Percentiles rank a stretch among this genome's conserved stretches.
phyloP scores from a whole-genome alignment of 768 basidiomycete genomes.

The Pholiota conissans region DNA sequence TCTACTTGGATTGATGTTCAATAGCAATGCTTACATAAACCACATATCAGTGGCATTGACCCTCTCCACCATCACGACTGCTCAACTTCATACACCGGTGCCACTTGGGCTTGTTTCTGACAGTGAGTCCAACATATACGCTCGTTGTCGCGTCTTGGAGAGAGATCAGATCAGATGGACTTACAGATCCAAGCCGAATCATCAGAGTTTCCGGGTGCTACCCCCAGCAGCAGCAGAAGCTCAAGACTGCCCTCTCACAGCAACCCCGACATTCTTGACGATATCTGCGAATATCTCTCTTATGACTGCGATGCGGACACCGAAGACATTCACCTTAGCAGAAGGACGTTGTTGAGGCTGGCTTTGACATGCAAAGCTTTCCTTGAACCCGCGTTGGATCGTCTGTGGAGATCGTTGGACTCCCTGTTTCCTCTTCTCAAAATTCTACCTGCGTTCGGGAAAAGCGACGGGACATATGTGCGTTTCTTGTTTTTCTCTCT shows the following conservation, averaged over 20 bases:
- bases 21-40: too few relatives aligned
- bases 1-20: too few relatives aligned
- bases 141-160: slow-evolving; percentile 3
- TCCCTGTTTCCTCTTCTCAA: slow-evolving; percentile 33
- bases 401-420: slow-evolving; percentile 31
- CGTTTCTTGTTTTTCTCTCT: slow-evolving; percentile 6
- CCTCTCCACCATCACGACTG: too few relatives aligned
- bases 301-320: slow-evolving; percentile 17
- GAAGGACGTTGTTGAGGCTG: slow-evolving; percentile 18
- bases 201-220: background rate
- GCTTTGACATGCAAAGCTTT: slow-evolving; percentile 31
- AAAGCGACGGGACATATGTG: slow-evolving; percentile 31
- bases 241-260: slow-evolving; percentile 20
- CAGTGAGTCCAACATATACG: slow-evolving; percentile 13
- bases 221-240: background rate
- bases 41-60: too few relatives aligned
- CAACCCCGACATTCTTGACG: slow-evolving; percentile 30
- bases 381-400: slow-evolving; percentile 31
- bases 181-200: slow-evolving; percentile 4
- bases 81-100: too few relatives aligned
- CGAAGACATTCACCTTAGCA: slow-evolving; percentile 15
- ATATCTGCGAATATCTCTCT: slow-evolving; percentile 28
- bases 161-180: slow-evolving; percentile 20
- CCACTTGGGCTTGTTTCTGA: background rate
- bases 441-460: slow-evolving; percentile 28